Percentiles rank a stretch among this genome's conserved stretches.
phyloP scores from a whole-genome alignment of 768 basidiomycete species.

The Mycena galopus region DNA sequence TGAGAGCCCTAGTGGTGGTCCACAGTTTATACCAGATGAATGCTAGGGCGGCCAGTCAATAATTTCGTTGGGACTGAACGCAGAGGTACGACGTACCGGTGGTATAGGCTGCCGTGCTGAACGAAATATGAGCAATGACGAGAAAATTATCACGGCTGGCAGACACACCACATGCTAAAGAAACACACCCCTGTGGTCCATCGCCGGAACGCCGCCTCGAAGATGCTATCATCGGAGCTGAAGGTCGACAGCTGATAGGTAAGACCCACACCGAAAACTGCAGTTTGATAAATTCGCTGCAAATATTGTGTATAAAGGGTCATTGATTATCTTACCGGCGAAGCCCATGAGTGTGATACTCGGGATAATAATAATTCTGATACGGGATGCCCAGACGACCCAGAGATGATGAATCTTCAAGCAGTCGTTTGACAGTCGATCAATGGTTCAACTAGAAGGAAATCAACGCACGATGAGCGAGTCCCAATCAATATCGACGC shows the following conservation, averaged over 20 bases:
- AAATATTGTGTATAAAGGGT: too few species aligned
- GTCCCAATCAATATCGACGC: neutral
- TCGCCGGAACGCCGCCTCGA: neutral
- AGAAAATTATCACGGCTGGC: neutral
- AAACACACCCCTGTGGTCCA: constrained; percentile 10
- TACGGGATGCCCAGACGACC: neutral
- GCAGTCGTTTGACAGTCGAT: too few species aligned
- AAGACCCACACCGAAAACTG: constrained; percentile 12
- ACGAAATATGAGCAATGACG: neutral
- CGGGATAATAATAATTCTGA: constrained; percentile 2
- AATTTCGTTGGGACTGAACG: neutral
- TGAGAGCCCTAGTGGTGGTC: constrained; percentile 4
- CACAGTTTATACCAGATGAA: constrained; percentile 24
- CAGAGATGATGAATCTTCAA: constrained; percentile 12
- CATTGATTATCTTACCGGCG: too few species aligned
- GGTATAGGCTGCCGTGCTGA: constrained; percentile 1
- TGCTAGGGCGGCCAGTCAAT: neutral
- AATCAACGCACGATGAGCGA: neutral
- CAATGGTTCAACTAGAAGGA: too few species aligned
- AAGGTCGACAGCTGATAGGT: too few species aligned
- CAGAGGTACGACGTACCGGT: neutral
- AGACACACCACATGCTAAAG: constrained; percentile 2
- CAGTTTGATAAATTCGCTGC: too few species aligned
- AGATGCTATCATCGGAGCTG: constrained; percentile 3
- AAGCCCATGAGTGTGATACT: constrained; percentile 5